Conservation (phyloP, 352 stramenopile species). For the Phytophthora kernoviae region DNA sequence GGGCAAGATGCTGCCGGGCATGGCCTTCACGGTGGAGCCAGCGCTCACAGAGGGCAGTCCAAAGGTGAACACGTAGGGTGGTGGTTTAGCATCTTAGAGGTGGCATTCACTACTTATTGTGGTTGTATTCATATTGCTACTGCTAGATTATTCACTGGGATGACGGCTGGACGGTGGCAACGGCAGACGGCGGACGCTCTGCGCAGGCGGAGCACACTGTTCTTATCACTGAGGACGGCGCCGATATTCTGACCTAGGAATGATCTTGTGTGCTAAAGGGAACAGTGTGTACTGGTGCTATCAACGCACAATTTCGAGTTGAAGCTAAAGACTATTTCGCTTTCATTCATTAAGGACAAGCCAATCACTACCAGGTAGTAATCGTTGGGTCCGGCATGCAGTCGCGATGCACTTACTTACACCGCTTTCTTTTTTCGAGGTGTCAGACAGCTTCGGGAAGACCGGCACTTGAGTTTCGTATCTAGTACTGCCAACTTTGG, state of each 20-base stretch:
- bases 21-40: conserved; percentile 99
- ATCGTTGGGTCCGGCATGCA: no score
- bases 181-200: conserved; percentile 91
- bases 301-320: no score
- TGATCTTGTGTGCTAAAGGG: no score
- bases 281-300: no score
- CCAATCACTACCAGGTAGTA: neutral
- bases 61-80: conserved; percentile 51
- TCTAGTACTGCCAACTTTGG: conserved; percentile 56
- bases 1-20: conserved; percentile 89
- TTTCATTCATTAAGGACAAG: neutral
- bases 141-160: conserved; percentile 90
- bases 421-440: conserved; percentile 21
- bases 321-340: neutral
- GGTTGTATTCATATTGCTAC: neutral
- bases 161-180: conserved; percentile 97
- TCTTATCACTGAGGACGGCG: conserved; percentile 94
- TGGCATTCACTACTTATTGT: neutral
- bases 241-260: conserved; percentile 93
- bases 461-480: conserved; percentile 80
- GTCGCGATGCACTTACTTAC: conserved; percentile 1
- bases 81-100: neutral
- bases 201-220: conserved; percentile 99
- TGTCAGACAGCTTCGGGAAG: conserved; percentile 44
- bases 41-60: conserved; percentile 93